phyloP scores from a whole-genome alignment of 495 filamentous ascomycete genomes.

The Xanthoparmelia taractica region DNA sequence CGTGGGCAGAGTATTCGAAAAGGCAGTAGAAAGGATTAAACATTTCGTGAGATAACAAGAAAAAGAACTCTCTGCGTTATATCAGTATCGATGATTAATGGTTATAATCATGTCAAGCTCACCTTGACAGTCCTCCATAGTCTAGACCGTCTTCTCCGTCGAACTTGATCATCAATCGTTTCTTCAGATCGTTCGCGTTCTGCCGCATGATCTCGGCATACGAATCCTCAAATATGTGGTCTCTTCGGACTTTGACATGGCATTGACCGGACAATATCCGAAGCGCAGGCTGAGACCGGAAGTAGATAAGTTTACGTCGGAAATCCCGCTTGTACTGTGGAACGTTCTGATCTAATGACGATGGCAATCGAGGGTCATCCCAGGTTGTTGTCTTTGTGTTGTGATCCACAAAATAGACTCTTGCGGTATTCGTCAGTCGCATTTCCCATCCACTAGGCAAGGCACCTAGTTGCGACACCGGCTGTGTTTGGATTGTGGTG shows the following conservation, averaged over 20 bases:
- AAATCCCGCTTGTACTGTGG: conserved; percentile 99
- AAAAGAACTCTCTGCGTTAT: conserved; percentile 85
- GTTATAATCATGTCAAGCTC: conserved; percentile 20
- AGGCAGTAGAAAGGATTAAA: conserved; percentile 99
- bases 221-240: conserved; percentile 97
- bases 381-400: conserved; percentile 99
- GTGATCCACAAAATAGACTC: conserved; percentile 98
- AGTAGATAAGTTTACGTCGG: conserved; percentile 95
- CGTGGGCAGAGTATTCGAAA: conserved; percentile 98
- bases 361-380: conserved; percentile 93
- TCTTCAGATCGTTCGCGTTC: conserved; percentile 93
- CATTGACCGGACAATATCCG: conserved; percentile 94
- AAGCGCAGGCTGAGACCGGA: conserved; percentile 94
- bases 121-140: conserved; percentile 93
- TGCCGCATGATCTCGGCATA: conserved; percentile 98
- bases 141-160: conserved; percentile 97
- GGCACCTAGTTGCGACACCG: conserved; percentile 94
- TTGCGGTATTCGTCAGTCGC: conserved; percentile 94
- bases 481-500: conserved; percentile 87
- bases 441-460: conserved; percentile 98
- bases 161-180: conserved; percentile 98
- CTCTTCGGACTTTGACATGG: conserved; percentile 92
- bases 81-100: conserved; percentile 25
- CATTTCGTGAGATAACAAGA: conserved; percentile 99
- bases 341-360: conserved; percentile 94